phyloP scores from a whole-genome alignment of 2,329 filamentous ascomycete species.

The Hymenoscyphus fraxineus region DNA sequence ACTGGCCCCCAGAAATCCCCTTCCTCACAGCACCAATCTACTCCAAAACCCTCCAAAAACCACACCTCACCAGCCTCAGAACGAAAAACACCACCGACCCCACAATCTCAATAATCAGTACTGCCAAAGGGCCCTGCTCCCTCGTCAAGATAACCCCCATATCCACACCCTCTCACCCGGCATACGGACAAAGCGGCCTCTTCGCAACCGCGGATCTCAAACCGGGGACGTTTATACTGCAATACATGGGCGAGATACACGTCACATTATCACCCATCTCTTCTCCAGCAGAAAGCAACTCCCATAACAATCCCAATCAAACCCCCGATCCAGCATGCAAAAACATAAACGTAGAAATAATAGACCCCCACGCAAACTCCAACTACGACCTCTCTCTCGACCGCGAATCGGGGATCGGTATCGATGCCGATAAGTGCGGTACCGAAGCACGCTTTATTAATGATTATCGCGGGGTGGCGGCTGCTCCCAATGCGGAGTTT shows the following conservation, averaged over 20 bases:
- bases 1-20: constrained; percentile 53
- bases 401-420: constrained; percentile 51
- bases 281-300: constrained; percentile 3
- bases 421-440: constrained; percentile 55
- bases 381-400: constrained; percentile 66
- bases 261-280: constrained; percentile 22
- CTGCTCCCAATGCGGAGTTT: constrained; percentile 45
- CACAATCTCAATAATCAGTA: constrained; percentile 13
- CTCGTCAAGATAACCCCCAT: constrained; percentile 54
- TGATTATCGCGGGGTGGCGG: constrained; percentile 58
- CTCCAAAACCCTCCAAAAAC: constrained; percentile 38
- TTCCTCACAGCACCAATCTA: constrained; percentile 51
- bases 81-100: constrained; percentile 26
- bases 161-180: constrained; percentile 49
- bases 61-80: constrained; percentile 22
- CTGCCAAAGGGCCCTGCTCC: constrained; percentile 43
- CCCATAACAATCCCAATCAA: background rate
- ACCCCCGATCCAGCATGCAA: too few relatives aligned
- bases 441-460: constrained; percentile 67
- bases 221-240: constrained; percentile 55
- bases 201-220: constrained; percentile 53
- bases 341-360: too few relatives aligned
- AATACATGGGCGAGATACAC: constrained; percentile 60
- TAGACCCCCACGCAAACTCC: constrained; percentile 40
- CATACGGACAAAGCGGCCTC: constrained; percentile 55